phyloP scores from a whole-genome alignment of 2,329 filamentous ascomycete species.

The Penicillium freii region DNA sequence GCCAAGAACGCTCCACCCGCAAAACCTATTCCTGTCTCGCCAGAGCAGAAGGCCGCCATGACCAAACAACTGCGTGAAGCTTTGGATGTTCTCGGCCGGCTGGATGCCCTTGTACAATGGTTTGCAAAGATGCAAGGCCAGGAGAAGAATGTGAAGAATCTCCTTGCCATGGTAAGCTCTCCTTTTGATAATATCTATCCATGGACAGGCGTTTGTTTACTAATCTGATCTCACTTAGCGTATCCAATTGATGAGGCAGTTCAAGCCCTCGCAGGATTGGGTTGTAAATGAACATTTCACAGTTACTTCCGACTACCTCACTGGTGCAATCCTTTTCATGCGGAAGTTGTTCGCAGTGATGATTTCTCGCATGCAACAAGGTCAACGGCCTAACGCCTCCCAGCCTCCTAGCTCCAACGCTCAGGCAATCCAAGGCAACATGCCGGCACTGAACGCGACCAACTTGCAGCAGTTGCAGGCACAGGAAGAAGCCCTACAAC shows the following conservation, averaged over 20 bases:
- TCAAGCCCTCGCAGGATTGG: conserved; percentile 42
- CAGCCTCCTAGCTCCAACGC: conserved; percentile 21
- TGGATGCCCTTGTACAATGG: conserved; percentile 44
- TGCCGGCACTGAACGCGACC: conserved; percentile 43
- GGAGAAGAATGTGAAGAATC: conserved; percentile 38
- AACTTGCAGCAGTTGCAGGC: conserved; percentile 50
- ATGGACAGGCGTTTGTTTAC: conserved; percentile 7
- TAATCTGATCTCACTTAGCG: conserved; percentile 31
- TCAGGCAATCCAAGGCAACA: conserved; percentile 27
- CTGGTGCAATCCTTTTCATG: conserved; percentile 38
- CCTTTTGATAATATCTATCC: neutral
- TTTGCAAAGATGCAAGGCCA: conserved; percentile 41
- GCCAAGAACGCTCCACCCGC: conserved; percentile 31
- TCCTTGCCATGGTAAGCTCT: conserved; percentile 40
- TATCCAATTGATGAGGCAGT: conserved; percentile 48
- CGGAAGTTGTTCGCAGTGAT: conserved; percentile 43
- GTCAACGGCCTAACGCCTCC: conserved; percentile 27
- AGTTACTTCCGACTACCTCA: conserved; percentile 41
- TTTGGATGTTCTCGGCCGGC: conserved; percentile 43
- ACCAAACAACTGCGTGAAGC: conserved; percentile 41
- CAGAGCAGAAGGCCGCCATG: conserved; percentile 41
- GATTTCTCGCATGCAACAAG: conserved; percentile 36
- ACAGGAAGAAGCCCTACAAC: conserved; percentile 46
- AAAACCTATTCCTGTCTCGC: conserved; percentile 36
- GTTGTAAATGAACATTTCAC: conserved; percentile 46